Percentiles rank a stretch among this genome's conserved stretches.
These are phyloP conservation scores for Colletotrichum simmondsii DNA, from an alignment of 2,329 filamentous ascomycete species.

Conservation along the genomic window DNA sequence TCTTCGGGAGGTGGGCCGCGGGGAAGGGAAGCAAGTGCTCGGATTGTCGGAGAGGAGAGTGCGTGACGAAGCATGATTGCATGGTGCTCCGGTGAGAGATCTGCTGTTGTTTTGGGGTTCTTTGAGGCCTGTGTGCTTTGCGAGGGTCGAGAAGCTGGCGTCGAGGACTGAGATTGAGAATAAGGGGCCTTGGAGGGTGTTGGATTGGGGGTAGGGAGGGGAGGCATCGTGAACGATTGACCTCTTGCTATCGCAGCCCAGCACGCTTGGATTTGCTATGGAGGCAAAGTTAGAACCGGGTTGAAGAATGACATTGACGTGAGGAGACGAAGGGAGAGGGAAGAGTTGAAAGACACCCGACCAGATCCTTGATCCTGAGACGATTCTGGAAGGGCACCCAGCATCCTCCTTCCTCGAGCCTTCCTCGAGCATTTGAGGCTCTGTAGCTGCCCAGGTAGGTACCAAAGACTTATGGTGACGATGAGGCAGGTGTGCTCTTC, in stretches of 20 bases:
- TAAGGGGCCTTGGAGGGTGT: not conserved
- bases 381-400: not conserved
- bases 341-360: not conserved
- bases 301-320: not conserved
- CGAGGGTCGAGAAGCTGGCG: not conserved
- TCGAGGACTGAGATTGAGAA: not conserved
- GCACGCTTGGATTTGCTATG: not conserved
- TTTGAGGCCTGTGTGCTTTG: not conserved
- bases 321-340: not conserved
- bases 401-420: not conserved
- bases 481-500: not conserved
- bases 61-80: slow-evolving; percentile 30
- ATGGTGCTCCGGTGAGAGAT: slow-evolving; percentile 22
- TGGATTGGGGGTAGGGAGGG: not conserved
- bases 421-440: not conserved
- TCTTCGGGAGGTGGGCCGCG: slow-evolving; percentile 35
- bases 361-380: not conserved
- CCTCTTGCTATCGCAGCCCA: not conserved
- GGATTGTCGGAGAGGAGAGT: slow-evolving; percentile 29
- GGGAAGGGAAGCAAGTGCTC: slow-evolving; percentile 29
- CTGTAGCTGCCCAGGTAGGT: not conserved
- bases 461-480: not conserved
- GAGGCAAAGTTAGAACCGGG: not conserved
- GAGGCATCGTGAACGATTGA: not conserved
- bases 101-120: not conserved